phyloP scores from a whole-genome alignment of 345 rosid species.

The Melaleuca alternifolia region DNA sequence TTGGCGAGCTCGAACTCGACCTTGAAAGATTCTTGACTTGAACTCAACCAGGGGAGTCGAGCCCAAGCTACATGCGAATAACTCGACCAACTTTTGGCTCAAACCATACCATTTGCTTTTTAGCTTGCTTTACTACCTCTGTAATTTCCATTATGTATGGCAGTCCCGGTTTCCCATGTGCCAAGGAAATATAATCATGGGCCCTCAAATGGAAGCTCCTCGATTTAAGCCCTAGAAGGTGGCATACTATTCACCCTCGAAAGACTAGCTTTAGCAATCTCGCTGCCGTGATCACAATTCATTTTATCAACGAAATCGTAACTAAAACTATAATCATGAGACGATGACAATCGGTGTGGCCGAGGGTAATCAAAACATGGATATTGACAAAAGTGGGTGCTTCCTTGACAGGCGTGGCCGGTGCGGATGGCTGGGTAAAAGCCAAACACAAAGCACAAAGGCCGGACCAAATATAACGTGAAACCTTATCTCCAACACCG shows the following conservation, averaged over 20 bases:
- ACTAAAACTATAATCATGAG: neutral
- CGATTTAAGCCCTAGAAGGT: neutral
- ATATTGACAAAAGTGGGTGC: neutral
- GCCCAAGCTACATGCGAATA: neutral
- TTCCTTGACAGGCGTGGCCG: neutral
- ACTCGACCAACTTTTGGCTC: neutral
- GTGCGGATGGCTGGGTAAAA: neutral
- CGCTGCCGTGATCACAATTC: neutral
- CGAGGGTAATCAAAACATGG: neutral
- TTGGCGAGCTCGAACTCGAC: neutral
- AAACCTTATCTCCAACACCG: slow-evolving; percentile 8
- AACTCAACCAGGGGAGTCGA: neutral
- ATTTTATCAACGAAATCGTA: neutral
- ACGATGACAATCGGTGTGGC: neutral
- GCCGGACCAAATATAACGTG: neutral
- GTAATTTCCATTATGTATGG: neutral
- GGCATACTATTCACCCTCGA: neutral
- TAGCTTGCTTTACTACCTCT: neutral
- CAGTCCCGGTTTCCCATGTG: neutral
- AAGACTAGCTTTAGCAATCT: neutral
- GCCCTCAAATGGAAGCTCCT: neutral
- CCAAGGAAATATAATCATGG: neutral
- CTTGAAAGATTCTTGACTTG: neutral
- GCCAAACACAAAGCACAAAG: neutral
- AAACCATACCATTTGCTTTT: neutral